phyloP scores from a whole-genome alignment of 2,329 filamentous ascomycete species.

The Pseudogymnoascus sp. region DNA sequence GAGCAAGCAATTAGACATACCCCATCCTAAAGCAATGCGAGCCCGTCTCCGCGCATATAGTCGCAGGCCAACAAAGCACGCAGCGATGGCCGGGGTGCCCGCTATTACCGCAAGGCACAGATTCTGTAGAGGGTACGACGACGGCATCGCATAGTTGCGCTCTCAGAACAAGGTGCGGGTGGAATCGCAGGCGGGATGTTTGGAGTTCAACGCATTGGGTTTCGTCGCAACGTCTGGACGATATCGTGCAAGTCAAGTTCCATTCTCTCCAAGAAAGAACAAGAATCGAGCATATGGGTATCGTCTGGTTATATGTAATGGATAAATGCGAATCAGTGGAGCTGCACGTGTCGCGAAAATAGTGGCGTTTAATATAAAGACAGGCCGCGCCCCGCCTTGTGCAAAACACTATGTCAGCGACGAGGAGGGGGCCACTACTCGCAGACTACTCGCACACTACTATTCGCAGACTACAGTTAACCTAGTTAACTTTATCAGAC shows the following conservation, averaged over 20 bases:
- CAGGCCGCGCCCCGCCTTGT: neutral
- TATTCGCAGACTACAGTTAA: too few species aligned
- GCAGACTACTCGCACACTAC: too few species aligned
- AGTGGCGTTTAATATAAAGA: slow-evolving; percentile 7
- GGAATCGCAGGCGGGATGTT: neutral
- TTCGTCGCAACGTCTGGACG: slow-evolving; percentile 1
- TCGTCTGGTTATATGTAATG: neutral
- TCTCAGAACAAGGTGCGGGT: neutral
- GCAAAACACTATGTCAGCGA: neutral
- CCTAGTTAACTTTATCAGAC: too few species aligned
- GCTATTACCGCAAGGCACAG: neutral
- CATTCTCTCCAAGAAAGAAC: slow-evolving; percentile 4
- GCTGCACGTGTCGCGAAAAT: slow-evolving; percentile 6
- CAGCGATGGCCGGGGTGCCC: neutral
- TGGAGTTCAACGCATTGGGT: neutral
- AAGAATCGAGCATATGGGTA: neutral
- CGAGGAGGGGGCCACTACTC: neutral
- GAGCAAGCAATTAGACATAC: neutral
- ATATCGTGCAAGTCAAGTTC: neutral
- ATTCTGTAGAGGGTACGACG: slow-evolving; percentile 1
- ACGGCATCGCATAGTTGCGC: slow-evolving; percentile 3
- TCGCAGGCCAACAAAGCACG: neutral
- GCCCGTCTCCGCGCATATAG: neutral
- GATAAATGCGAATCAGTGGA: neutral
- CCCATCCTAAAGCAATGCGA: slow-evolving; percentile 3